Base-by-base conservation (phyloP, 2,329 filamentous ascomycete genomes). In the Calonectria crousiana region DNA sequence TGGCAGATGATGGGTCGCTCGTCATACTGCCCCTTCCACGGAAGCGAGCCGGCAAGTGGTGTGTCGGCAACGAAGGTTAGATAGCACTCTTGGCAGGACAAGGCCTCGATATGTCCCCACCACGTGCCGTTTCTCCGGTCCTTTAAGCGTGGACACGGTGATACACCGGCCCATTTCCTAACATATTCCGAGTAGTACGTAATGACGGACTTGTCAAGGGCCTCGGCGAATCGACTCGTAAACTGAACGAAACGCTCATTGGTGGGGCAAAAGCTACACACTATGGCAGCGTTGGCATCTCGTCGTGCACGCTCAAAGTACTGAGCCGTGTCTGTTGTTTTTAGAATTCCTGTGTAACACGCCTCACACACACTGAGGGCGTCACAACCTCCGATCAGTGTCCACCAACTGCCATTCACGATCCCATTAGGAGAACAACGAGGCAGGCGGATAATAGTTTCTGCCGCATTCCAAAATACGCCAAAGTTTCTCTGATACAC, bases 11-110 rank as follows among this genome's bases (percentile, higher is more conserved):
- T 75, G 2, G 76, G 52, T 0, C 78, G 76, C 16, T 81, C 75
- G 14, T 84, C 78, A 6, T 76, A 73, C 0, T 70, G 73, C 0
- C 65, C 78, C 18, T 82, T 81, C 51, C 85, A 73, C 0, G 80
- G 77, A 26, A 84, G 71, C 0, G 72, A 67, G 1, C 56, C 49
- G 2, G 80, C 81, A 0, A 85, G 75, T 0, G 76, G 26, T 1
- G 83, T 84, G 16, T 81, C 77, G 6, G 62, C 62, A 4, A 84
- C 78, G 32, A 85, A 83, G 18, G 71, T 76, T 20, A 82, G 36
- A 53, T 83, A 84, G 72, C 85, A 86, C 58, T 83, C 80, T 6
- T 83, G 73, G 23, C 85, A 86, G 9, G 83, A 81, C 8, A 84
- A 72, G 2, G 79, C 81, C 8, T 83, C 81, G 2, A 70, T 73